phyloP scores from a whole-genome alignment of 495 filamentous ascomycete species.

The Daldinia caldariorum region DNA sequence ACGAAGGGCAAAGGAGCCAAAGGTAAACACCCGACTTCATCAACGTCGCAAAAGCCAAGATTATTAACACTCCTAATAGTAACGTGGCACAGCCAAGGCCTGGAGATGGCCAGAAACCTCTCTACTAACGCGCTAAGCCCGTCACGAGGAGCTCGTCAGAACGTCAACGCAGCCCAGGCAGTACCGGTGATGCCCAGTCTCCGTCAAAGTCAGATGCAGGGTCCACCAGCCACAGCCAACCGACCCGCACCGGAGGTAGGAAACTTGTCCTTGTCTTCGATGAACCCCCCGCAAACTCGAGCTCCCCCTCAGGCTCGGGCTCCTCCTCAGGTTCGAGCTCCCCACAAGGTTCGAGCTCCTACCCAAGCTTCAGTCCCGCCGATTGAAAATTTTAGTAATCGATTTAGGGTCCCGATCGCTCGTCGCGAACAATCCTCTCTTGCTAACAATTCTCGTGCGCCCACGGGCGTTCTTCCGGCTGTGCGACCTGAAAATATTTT shows the following conservation, averaged over 20 bases:
- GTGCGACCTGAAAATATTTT: conserved; percentile 8
- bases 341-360: no score
- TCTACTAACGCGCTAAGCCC: neutral
- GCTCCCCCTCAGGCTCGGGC: no score
- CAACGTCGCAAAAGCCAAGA: conserved; percentile 8
- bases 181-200: neutral
- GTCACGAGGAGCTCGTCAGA: neutral
- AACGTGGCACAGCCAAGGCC: conserved; percentile 2
- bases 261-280: neutral
- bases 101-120: neutral
- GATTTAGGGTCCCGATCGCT: conserved; percentile 9
- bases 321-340: no score
- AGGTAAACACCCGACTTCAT: conserved; percentile 34
- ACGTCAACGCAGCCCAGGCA: neutral
- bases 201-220: neutral
- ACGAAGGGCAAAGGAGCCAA: conserved; percentile 27
- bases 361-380: no score
- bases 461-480: neutral
- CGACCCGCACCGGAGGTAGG: neutral
- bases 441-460: neutral
- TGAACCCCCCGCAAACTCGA: neutral
- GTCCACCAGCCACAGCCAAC: neutral
- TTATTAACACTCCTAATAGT: conserved; percentile 21
- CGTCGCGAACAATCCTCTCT: neutral
- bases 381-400: no score